Percentiles rank a stretch among this genome's conserved stretches.
Evolutionary conservation across 164 flowering plant genomes (phyloP).

Genomic region (Platanus orientalis): DNA sequence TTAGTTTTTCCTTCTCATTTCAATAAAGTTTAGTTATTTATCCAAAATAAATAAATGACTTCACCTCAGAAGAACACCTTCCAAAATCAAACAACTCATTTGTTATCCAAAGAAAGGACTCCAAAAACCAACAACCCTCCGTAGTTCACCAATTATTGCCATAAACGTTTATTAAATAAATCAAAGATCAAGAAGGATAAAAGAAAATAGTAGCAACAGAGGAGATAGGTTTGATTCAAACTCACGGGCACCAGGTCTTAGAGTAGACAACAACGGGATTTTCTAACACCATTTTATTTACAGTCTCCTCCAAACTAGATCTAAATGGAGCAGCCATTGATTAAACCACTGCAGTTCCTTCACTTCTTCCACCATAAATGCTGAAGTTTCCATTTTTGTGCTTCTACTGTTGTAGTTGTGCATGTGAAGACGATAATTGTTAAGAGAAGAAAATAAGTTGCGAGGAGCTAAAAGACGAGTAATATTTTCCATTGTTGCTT

Average conservation of each 20-base stretch:
- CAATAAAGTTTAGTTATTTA: too few relatives aligned
- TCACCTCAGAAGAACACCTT: too few relatives aligned
- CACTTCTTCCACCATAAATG: constrained; percentile 7
- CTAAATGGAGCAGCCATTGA: constrained; percentile 50
- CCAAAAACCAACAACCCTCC: background rate
- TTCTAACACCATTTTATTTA: constrained; percentile 63
- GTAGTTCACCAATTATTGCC: constrained; percentile 9
- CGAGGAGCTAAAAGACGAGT: constrained; percentile 6
- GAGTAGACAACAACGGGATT: constrained; percentile 91
- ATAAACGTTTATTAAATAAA: background rate
- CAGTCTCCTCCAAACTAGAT: constrained; percentile 72
- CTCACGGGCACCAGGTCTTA: constrained; percentile 97
- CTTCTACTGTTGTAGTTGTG: background rate
- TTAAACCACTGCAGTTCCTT: constrained; percentile 10
- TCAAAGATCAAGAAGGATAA: background rate
- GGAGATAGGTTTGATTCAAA: constrained; percentile 11
- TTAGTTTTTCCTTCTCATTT: too few relatives aligned
- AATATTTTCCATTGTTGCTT: constrained; percentile 7
- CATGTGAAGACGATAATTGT: background rate
- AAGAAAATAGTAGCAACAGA: background rate
- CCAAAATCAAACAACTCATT: too few relatives aligned
- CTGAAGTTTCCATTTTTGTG: background rate
- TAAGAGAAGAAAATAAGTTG: background rate
- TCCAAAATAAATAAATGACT: too few relatives aligned
- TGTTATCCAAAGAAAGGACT: too few relatives aligned